Conservation (phyloP, 495 filamentous ascomycete species). For the Trichoderma asperelloides region DNA sequence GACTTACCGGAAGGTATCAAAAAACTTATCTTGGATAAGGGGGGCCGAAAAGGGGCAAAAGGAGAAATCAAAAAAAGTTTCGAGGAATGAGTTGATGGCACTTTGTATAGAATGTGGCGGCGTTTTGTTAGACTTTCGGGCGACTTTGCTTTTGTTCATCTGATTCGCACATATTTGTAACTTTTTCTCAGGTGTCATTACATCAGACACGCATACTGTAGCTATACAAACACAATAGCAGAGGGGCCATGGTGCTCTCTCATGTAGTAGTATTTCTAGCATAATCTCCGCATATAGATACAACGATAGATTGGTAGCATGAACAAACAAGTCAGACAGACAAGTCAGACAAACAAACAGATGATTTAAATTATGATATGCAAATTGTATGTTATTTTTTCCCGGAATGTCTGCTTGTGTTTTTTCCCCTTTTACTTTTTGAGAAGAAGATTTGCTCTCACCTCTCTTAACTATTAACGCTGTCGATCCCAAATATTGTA, state of each 20-base stretch:
- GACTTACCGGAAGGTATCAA: background rate
- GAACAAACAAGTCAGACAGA: too few species aligned
- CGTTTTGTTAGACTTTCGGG: background rate
- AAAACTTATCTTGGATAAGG: background rate
- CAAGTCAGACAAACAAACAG: too few species aligned
- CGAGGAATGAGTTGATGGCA: background rate
- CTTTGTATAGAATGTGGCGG: background rate
- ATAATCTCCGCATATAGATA: background rate
- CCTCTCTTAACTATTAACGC: conserved; percentile 6
- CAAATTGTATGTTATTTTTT: background rate
- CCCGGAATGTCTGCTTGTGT: background rate
- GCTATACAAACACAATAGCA: too few species aligned
- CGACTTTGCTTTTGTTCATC: background rate
- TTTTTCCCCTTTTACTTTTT: background rate
- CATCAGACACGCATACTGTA: too few species aligned
- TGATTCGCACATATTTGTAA: background rate
- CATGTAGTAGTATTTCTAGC: background rate
- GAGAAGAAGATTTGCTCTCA: background rate
- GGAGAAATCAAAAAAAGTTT: background rate
- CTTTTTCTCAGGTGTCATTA: background rate
- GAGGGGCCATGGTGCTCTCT: too few species aligned
- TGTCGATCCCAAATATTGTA: background rate
- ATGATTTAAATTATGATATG: too few species aligned
- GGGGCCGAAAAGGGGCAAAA: background rate
- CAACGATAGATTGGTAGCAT: background rate